Conservation (phyloP, 768 basidiomycete species). For the Sutorius australiensis region DNA sequence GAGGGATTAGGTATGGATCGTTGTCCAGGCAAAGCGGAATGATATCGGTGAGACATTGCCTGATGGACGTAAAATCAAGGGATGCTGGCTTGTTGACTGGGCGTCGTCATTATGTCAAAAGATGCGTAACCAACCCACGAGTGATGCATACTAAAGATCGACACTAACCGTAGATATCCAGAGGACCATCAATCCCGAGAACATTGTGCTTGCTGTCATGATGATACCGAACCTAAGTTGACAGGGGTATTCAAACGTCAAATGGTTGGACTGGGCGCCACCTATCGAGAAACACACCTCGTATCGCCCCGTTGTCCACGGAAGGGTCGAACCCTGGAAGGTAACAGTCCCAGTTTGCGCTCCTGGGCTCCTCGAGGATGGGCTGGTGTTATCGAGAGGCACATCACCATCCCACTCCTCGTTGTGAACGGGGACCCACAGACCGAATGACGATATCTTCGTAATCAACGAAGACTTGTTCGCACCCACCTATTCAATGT, state of each 20-base stretch:
- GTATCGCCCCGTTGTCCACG: constrained; percentile 83
- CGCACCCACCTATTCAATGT: constrained; percentile 67
- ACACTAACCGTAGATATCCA: constrained; percentile 82
- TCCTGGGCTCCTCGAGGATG: constrained; percentile 36
- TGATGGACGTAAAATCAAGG: constrained; percentile 63
- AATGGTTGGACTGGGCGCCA: neutral
- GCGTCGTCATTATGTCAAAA: neutral
- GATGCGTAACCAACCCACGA: neutral
- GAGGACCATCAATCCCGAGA: constrained; percentile 76
- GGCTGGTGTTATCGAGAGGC: constrained; percentile 47
- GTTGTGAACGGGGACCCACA: constrained; percentile 89
- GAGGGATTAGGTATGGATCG: constrained; percentile 77
- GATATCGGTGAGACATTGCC: constrained; percentile 63
- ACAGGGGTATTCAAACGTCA: neutral
- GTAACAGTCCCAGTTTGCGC: constrained; percentile 60
- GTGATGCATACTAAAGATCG: neutral
- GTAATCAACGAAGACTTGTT: constrained; percentile 84
- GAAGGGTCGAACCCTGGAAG: constrained; percentile 76
- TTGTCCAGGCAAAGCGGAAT: constrained; percentile 86
- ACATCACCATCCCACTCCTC: constrained; percentile 93
- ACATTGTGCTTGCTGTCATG: constrained; percentile 98
- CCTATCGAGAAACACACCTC: constrained; percentile 44
- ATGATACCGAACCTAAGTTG: constrained; percentile 76
- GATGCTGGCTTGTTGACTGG: constrained; percentile 67
- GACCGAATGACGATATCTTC: constrained; percentile 76